Base-by-base conservation (phyloP, 495 filamentous ascomycete genomes). In the Podospora sp. region DNA sequence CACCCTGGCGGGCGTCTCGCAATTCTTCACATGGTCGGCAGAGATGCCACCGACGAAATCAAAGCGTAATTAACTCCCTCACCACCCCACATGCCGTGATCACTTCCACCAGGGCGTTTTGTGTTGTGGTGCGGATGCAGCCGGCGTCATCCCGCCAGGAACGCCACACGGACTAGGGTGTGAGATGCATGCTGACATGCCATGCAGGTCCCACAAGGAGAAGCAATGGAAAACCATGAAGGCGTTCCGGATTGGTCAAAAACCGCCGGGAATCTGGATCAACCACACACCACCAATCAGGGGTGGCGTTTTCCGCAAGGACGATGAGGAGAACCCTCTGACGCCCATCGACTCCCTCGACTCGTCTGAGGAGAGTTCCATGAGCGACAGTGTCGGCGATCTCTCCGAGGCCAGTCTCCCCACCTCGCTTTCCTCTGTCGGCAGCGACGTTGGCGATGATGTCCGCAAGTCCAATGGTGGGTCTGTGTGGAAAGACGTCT, bases 221-320 rank as follows among this genome's bases (percentile, higher is more conserved):
- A 86, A 90, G 71, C 87, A 92, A 24, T 83, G 84, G 63, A 76
- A 88, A 67, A 85, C 83, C 60, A 95, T 96, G 90, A 75, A 84
- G 40, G 83, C 81, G 40, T 97, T 88, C 72, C 88, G 90, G 69
- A 94, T 97, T 76, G 92, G 92, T 60, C 85, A 83, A 67, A 84
- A 78, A 53, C 70, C 93, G 53, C 82, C 90, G 69, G 90, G 90
- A 16, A 79, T 76, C 57, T 96, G 92, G 92, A 75, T 78, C 53
- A 94, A 94, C 76, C 92, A 92, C 73, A 77, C 89, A 20, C 92
- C 92, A 27, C 92, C 92, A 9, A 91, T 96, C 61, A 90, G 95
- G 75, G 92, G 92, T 56, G 92, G 92, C 55, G 84, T 83, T 69
- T 96, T 91, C 79, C 84, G 86, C 83, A 69, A 72, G 75, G 46